phyloP scores from a whole-genome alignment of 2,329 filamentous ascomycete genomes.

The Hymenoscyphus infarciens region DNA sequence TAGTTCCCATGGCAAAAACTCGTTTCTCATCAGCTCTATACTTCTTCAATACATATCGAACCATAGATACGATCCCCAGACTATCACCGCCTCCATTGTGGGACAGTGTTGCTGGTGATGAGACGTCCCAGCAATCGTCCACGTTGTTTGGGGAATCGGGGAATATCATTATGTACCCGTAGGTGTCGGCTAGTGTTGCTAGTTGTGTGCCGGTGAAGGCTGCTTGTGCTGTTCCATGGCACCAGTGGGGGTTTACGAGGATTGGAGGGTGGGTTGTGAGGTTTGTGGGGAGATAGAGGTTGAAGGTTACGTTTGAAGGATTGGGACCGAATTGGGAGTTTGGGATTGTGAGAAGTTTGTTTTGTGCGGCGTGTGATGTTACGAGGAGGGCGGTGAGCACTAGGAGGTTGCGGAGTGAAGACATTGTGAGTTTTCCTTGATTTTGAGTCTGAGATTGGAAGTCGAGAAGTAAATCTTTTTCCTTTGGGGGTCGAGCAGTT shows the following conservation, averaged over 20 bases:
- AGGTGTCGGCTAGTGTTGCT: constrained; percentile 46
- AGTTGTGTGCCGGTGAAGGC: constrained; percentile 39
- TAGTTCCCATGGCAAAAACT: constrained; percentile 51
- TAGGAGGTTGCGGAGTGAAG: neutral
- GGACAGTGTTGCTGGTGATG: constrained; percentile 43
- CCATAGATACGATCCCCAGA: constrained; percentile 54
- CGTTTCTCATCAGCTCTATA: constrained; percentile 48
- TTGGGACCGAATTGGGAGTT: constrained; percentile 40
- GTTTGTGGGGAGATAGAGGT: constrained; percentile 24
- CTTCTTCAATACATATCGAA: constrained; percentile 46
- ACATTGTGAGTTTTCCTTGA: neutral
- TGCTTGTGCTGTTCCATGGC: constrained; percentile 39
- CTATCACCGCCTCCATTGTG: constrained; percentile 55
- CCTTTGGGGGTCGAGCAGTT: neutral
- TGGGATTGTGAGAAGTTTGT: constrained; percentile 33
- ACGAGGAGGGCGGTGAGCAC: neutral
- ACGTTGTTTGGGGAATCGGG: constrained; percentile 49
- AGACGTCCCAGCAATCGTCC: constrained; percentile 54
- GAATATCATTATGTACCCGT: constrained; percentile 58
- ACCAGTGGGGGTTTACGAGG: constrained; percentile 25
- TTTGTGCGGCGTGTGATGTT: constrained; percentile 13
- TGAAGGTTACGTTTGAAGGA: constrained; percentile 38
- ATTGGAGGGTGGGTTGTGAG: constrained; percentile 20
- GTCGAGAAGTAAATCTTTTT: neutral
- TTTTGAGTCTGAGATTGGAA: neutral